phyloP scores from a whole-genome alignment of 1,284 basidiomycete species.

The Ganoderma meredithae region DNA sequence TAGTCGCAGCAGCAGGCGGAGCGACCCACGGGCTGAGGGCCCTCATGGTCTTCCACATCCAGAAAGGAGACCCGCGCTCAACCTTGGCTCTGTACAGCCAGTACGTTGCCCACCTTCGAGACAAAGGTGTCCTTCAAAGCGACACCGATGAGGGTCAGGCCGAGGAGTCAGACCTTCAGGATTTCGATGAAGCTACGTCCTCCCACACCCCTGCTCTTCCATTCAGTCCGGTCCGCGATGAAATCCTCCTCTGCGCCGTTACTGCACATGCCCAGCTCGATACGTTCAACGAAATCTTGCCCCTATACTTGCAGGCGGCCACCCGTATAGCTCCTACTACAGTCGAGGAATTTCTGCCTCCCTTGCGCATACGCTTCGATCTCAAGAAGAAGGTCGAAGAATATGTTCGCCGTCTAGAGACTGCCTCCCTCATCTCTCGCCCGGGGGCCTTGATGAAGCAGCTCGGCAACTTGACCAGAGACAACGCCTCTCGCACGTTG shows the following conservation, averaged over 20 bases:
- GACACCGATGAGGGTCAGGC: slow-evolving; percentile 9
- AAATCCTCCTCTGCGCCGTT: slow-evolving; percentile 57
- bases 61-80: slow-evolving; percentile 47
- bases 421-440: slow-evolving; percentile 58
- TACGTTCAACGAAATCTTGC: slow-evolving; percentile 61
- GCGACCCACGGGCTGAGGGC: slow-evolving; percentile 54
- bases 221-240: slow-evolving; percentile 33
- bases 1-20: slow-evolving; percentile 53
- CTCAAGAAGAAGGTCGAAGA: slow-evolving; percentile 48
- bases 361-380: slow-evolving; percentile 34
- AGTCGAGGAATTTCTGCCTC: slow-evolving; percentile 48
- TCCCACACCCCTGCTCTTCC: neutral
- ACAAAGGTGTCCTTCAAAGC: slow-evolving; percentile 17
- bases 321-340: slow-evolving; percentile 46
- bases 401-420: slow-evolving; percentile 55
- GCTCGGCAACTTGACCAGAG: slow-evolving; percentile 51
- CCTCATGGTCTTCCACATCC: slow-evolving; percentile 57
- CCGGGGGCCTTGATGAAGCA: slow-evolving; percentile 59
- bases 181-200: slow-evolving; percentile 1
- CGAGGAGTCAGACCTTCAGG: slow-evolving; percentile 24
- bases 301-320: slow-evolving; percentile 47
- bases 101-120: slow-evolving; percentile 39
- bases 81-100: slow-evolving; percentile 56
- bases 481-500: slow-evolving; percentile 43
- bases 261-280: slow-evolving; percentile 66